Evolutionary conservation across 495 filamentous ascomycete genomes (phyloP), one percentile per base, ranked within the genome.

Genomic region (Talaromyces thailandensis): DNA sequence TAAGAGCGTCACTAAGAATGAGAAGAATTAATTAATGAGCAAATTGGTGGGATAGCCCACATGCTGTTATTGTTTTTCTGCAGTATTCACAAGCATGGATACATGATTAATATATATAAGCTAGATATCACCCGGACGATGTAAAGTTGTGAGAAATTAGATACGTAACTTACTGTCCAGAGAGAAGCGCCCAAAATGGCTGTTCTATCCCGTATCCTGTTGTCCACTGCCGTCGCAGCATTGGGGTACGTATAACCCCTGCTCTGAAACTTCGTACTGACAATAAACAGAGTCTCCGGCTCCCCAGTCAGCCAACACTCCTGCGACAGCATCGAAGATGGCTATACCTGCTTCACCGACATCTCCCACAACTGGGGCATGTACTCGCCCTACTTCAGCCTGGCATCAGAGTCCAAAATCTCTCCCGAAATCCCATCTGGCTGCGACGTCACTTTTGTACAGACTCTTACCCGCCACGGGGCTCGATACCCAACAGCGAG

Each of bases 391-490:
- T 56, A 56, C 52, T 56, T 56, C 12, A 25, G 23, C 52, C 52
- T 56, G 23, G 52, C 52, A 24, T 21, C 52, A 1, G 23, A 56
- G 2, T 56, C 52, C 4, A 16, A 7, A 3, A 23, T 29, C 24
- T 14, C 52, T 25, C 24, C 52, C n/a, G 52, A 24, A 4, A 24
- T 84, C 4, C 87, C 87, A 5, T 26, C 69, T 4, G 72, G 70
- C 32, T 91, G 88, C 74, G 66, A 77, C 60, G 69, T 88, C 65
- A 87, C 81, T 43, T 88, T 89, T 65, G 87, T 79, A 6, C 86
- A 88, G 64, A 64, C 89, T 26, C 79, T 91, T 60, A 84, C 84
- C 6, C 78, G 88, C 8, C 88, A 91, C 66, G 88, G 88, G n/a
- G 86, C 86, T 32, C 77, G 88, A 48, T 80, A 85, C 65, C 88